Conservation (phyloP, 345 rosid species). For the Cardiospermum halicacabum region DNA sequence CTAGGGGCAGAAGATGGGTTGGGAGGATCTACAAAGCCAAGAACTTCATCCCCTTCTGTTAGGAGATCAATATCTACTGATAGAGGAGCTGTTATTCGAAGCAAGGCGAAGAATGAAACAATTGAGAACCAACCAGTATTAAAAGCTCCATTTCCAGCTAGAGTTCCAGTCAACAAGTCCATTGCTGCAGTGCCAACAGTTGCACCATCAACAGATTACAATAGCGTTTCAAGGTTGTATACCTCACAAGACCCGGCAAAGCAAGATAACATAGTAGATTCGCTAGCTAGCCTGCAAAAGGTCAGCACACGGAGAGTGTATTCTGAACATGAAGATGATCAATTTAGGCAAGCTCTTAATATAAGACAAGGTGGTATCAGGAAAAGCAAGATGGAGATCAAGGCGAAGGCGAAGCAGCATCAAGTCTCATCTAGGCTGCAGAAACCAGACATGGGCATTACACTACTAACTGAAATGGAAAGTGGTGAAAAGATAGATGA, state of each 20-base stretch:
- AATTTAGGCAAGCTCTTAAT: slow-evolving; percentile 65
- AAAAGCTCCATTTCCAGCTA: slow-evolving; percentile 78
- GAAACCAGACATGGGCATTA: slow-evolving; percentile 43
- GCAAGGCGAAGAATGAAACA: slow-evolving; percentile 51
- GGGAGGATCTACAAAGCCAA: slow-evolving; percentile 34
- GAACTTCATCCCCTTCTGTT: slow-evolving; percentile 73
- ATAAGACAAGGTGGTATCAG: slow-evolving; percentile 73
- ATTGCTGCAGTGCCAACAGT: slow-evolving; percentile 32
- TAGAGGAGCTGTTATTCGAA: slow-evolving; percentile 57
- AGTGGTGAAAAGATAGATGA: slow-evolving; percentile 51
- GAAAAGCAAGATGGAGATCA: slow-evolving; percentile 58
- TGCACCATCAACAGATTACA: slow-evolving; percentile 46
- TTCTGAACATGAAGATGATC: slow-evolving; percentile 76
- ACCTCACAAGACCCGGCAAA: slow-evolving; percentile 28
- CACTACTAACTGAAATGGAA: slow-evolving; percentile 42
- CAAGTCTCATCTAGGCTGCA: slow-evolving; percentile 52
- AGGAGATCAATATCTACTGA: slow-evolving; percentile 80
- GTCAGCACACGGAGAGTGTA: slow-evolving; percentile 43
- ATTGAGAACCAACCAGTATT: slow-evolving; percentile 49
- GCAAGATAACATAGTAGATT: slow-evolving; percentile 43
- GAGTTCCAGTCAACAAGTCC: slow-evolving; percentile 64
- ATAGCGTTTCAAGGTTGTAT: slow-evolving; percentile 22
- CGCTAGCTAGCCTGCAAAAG: slow-evolving; percentile 51
- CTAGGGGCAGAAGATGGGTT: slow-evolving; percentile 47
- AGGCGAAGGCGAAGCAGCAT: slow-evolving; percentile 61